Evolutionary conservation across 805 yeast species (phyloP), one percentile per base, ranked within the genome.

Genomic region (Myxozyma monticola): DNA sequence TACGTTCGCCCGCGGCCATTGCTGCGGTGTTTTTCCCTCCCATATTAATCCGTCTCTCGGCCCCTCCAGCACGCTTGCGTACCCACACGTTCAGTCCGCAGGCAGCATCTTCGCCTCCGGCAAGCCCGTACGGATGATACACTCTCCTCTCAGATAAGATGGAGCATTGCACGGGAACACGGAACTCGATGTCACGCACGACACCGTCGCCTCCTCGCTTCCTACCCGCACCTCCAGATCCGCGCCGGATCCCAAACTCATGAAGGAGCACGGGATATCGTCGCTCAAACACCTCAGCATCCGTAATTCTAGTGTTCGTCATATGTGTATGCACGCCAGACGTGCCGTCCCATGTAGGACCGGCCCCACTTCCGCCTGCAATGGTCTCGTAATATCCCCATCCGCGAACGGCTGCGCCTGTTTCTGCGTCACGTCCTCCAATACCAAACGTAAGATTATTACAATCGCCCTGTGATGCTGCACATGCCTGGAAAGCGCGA

Each of bases 341-440:
- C 44, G 83, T 84, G 38, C 96, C 96, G 60, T 84, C 70, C 90
- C 95, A 88, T 1, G 81, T 81, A 1, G 84, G 78, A 0, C 91
- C 89, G 1, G 97, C 97, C 42, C 97, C 97, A 37, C 89, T 85
- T 0, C 97, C 97, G 52, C 97, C 97, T 51, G 96, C 93, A 53
- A 90, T 88, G 0, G 97, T 90, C 65, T 56, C 60, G 37, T 56
- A 57, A 36, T 50, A 56, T 1, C 57, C 60, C 62, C 61, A 60
- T 1, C 64, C 64, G 15, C 56, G 51, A 22, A 54, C 46, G 18
- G 51, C 50, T n/a, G 45, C 56, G 6, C 45, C 51, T 14, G 79
- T 62, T 58, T 76, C 60, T 9, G 68, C 70, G 48, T 67, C 71
- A 50, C 77, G 76, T 40, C 88, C 91, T 54, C 84, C 87, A 24